These are phyloP conservation scores for Puccinia novopanici DNA, from an alignment of 1,284 basidiomycete genomes.

Conservation along the genomic window DNA sequence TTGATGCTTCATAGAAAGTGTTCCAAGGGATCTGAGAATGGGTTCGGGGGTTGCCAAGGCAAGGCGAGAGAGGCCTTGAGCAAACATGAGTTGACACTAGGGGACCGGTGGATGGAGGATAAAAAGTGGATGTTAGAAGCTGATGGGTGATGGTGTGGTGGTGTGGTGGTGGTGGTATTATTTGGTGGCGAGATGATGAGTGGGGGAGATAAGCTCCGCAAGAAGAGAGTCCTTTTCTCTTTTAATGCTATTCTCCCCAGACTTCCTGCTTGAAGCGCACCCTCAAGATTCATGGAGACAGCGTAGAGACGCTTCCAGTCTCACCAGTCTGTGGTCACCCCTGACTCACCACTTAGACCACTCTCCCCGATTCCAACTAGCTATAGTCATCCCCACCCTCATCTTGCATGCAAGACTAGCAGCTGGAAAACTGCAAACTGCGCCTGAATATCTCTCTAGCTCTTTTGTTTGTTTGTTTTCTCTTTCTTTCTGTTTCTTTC, in stretches of 20 bases:
- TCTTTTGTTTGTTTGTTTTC: background rate
- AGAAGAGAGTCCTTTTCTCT: conserved; percentile 15
- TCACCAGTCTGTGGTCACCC: too few relatives aligned
- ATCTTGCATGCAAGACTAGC: background rate
- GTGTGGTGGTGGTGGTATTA: background rate
- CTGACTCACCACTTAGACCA: too few relatives aligned
- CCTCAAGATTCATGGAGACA: background rate
- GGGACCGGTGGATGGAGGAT: background rate
- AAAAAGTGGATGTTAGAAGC: background rate
- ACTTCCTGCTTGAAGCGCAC: background rate
- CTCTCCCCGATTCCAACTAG: background rate
- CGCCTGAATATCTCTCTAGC: background rate
- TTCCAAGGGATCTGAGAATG: conserved; percentile 21
- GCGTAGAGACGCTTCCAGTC: background rate
- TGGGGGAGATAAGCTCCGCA: conserved; percentile 28
- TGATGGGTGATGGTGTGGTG: background rate
- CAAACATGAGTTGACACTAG: background rate
- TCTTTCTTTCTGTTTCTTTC: too few relatives aligned
- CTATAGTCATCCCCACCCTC: background rate
- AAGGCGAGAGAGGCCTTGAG: too few relatives aligned
- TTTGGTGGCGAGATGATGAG: conserved; percentile 1
- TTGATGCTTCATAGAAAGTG: background rate
- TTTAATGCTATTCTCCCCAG: too few relatives aligned
- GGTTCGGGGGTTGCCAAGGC: conserved; percentile 14
- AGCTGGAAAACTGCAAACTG: conserved; percentile 17